phyloP scores from a whole-genome alignment of 306 rosid species.

The Ziziphus jujuba region DNA sequence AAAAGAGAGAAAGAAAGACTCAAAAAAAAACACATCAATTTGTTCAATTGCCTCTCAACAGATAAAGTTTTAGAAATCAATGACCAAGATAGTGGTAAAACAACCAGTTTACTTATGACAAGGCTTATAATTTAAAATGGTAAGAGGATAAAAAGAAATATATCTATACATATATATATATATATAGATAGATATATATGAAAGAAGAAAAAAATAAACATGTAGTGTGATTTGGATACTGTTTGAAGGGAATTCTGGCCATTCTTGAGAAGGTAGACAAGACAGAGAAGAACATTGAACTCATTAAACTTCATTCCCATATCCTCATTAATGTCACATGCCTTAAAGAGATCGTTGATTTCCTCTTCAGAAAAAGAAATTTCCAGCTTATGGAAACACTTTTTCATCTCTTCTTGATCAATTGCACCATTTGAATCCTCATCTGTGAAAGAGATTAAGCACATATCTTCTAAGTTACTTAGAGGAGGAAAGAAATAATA shows the following conservation, averaged over 20 bases:
- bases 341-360: conserved; percentile 69
- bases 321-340: conserved; percentile 78
- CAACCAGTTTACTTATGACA: too few species aligned
- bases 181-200: background rate
- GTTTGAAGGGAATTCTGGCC: conserved; percentile 45
- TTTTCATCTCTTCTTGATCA: conserved; percentile 73
- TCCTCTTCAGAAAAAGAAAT: conserved; percentile 72
- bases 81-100: too few species aligned
- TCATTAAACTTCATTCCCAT: conserved; percentile 80
- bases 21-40: conserved; percentile 7
- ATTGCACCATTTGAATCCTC: conserved; percentile 87
- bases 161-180: background rate
- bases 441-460: conserved; percentile 45
- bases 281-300: conserved; percentile 90
- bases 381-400: conserved; percentile 68
- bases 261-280: conserved; percentile 79
- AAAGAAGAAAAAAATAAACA: background rate
- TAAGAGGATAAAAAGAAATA: too few species aligned
- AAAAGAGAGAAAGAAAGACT: conserved; percentile 15
- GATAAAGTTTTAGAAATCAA: too few species aligned
- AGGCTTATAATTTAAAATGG: too few species aligned
- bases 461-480: background rate
- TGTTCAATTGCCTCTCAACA: background rate
- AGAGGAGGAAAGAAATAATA: background rate
- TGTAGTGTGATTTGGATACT: conserved; percentile 51